phyloP scores from a whole-genome alignment of 1,284 basidiomycete species.

The Nidula niveotomentosa region DNA sequence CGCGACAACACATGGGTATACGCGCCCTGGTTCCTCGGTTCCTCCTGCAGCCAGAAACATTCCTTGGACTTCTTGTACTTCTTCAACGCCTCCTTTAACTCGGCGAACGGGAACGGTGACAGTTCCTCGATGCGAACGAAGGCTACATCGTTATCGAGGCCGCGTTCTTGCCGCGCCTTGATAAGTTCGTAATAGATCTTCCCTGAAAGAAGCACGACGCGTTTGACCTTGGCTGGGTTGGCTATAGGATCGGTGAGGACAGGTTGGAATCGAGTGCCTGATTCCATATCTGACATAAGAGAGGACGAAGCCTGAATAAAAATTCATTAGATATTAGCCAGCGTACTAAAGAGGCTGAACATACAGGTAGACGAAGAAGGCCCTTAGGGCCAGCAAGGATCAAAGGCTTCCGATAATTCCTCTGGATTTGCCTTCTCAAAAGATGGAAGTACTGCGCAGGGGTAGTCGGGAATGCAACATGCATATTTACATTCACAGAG shows the following conservation, averaged over 20 bases:
- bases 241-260: conserved; percentile 60
- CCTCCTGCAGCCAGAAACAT: conserved; percentile 80
- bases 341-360: conserved; percentile 19
- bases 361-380: conserved; percentile 74
- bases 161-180: conserved; percentile 60
- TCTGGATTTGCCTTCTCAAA: conserved; percentile 76
- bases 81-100: conserved; percentile 45
- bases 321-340: neutral
- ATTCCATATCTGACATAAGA: conserved; percentile 60
- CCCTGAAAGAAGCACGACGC: conserved; percentile 68
- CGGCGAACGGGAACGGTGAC: conserved; percentile 78
- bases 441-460: conserved; percentile 91
- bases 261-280: conserved; percentile 67
- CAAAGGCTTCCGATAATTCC: conserved; percentile 85
- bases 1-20: conserved; percentile 67
- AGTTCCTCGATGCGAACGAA: conserved; percentile 84
- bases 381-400: conserved; percentile 85
- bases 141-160: conserved; percentile 51
- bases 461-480: conserved; percentile 83
- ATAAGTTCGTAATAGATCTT: conserved; percentile 88
- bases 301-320: conserved; percentile 70
- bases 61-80: conserved; percentile 45
- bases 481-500: conserved; percentile 68
- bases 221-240: conserved; percentile 41
- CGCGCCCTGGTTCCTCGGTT: conserved; percentile 84